phyloP scores from a whole-genome alignment of 2,329 filamentous ascomycete genomes.

The Aspergillus tamarii region DNA sequence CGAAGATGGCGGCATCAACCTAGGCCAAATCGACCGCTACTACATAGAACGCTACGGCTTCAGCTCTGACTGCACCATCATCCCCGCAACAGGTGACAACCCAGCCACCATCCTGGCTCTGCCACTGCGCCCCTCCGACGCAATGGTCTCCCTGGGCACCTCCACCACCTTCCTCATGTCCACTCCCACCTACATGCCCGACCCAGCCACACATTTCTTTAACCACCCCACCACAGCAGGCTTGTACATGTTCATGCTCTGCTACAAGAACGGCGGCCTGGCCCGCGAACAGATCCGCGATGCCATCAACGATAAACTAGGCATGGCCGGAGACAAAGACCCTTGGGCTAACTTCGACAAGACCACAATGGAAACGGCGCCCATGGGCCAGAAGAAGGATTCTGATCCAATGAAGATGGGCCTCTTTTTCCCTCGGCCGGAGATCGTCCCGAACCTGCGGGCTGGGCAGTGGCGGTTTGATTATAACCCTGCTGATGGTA shows the following conservation, averaged over 20 bases:
- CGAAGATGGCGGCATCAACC: constrained; percentile 75
- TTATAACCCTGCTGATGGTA: constrained; percentile 53
- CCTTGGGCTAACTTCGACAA: constrained; percentile 83
- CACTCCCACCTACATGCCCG: constrained; percentile 85
- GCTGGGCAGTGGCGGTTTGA: constrained; percentile 86
- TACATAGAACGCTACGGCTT: constrained; percentile 81
- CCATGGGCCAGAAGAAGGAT: constrained; percentile 64
- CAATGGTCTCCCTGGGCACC: constrained; percentile 92
- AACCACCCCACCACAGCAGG: constrained; percentile 90
- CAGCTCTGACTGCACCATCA: constrained; percentile 71
- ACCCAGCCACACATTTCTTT: constrained; percentile 95
- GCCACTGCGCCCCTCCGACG: constrained; percentile 83
- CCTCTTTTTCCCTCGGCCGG: constrained; percentile 92
- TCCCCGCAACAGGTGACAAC: constrained; percentile 94
- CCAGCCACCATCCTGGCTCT: constrained; percentile 91
- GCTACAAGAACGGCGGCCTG: constrained; percentile 97
- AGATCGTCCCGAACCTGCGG: constrained; percentile 90
- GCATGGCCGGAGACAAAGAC: constrained; percentile 48
- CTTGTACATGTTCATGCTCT: constrained; percentile 99
- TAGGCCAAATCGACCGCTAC: constrained; percentile 77
- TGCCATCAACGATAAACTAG: constrained; percentile 62
- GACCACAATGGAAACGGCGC: constrained; percentile 67
- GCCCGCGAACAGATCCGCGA: constrained; percentile 90
- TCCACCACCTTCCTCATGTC: constrained; percentile 98
- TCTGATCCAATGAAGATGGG: constrained; percentile 75